These are phyloP conservation scores for Entophlyctis luteolus DNA, from an alignment of 192 early-diverging fungal genomes.

Conservation along the genomic window DNA sequence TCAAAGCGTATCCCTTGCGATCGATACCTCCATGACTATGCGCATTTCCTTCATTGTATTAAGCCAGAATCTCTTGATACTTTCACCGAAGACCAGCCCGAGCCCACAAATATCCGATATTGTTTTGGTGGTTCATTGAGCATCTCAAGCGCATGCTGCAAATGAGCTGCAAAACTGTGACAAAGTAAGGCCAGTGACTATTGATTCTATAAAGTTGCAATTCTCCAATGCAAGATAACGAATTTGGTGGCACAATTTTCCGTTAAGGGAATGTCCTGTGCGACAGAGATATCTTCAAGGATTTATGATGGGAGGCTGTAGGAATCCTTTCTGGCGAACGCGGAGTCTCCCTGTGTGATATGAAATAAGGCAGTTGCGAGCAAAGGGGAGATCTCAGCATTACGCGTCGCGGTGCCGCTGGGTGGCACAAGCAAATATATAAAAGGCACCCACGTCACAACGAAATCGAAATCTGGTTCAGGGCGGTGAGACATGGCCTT, in stretches of 20 bases:
- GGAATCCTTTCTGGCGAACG: background rate
- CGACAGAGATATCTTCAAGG: slow-evolving; percentile 26
- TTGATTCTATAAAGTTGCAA: background rate
- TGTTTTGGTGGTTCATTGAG: background rate
- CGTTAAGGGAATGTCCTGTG: background rate
- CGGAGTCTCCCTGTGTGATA: background rate
- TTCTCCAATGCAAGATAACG: slow-evolving; percentile 5
- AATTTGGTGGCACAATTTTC: background rate
- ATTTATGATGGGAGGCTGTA: slow-evolving; percentile 11
- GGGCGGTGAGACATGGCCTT: too few species aligned
- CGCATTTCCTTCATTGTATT: too few species aligned
- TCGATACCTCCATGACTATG: too few species aligned
- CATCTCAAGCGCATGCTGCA: too few species aligned
- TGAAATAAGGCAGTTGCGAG: too few species aligned
- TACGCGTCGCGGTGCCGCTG: too few species aligned
- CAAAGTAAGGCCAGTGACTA: background rate
- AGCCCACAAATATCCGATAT: slow-evolving; percentile 85
- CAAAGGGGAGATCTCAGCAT: too few species aligned
- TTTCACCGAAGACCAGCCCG: slow-evolving; percentile 78
- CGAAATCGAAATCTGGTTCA: too few species aligned
- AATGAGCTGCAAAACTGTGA: background rate
- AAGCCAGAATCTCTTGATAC: too few species aligned
- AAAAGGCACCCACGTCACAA: too few species aligned
- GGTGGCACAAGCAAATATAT: too few species aligned
- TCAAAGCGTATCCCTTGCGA: too few species aligned